Base-by-base conservation (phyloP, 2,329 filamentous ascomycete species). In the Penicillium glabrum region DNA sequence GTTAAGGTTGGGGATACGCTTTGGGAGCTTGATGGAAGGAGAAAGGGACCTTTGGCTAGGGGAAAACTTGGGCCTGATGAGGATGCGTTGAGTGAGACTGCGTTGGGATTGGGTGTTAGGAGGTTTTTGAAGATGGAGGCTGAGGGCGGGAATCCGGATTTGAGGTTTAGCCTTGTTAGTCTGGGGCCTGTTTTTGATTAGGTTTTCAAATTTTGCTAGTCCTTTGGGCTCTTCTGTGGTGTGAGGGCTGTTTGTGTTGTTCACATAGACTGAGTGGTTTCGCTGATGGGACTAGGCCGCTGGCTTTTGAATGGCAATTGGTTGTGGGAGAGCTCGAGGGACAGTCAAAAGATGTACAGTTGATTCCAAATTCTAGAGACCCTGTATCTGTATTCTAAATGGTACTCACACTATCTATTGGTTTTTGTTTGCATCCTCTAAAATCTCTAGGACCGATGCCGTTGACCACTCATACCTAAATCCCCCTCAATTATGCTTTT, bases 21-120 rank as follows among this genome's bases (percentile, higher is more conserved):
- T 43, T 96, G 89, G 86, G 91, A 96, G 77, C 74, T 96, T 67
- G 91, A 96, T 74, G 91, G 91, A 1, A 74, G 82, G 23, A 80
- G 89, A 48, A 89, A 88, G 65, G 90, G 90, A 0, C 90, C 90
- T 0, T 75, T 93, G 46, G 84, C 91, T 62, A 80, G 90, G 14
- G 89, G 88, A 0, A 68, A 75, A 44, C 72, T 93, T 51, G 79
- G 67, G 0, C 74, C 75, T 1, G 80, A 81, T 37, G 89, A 92
- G 72, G 89, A 93, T 74, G 86, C 91, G 52, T 72, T 93, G 65
- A 91, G 90, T 71, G 82, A 89, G 55, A 87, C 84, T 73, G 93
- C 90, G 9, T 75, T 97, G 67, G 80, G 86, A 31, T 73, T 91
- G 67, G 92, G 93, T 2, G 82, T 87, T 1, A 77, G 82, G 62